These are phyloP conservation scores for Catunica adiposa DNA, from an alignment of 2,329 filamentous ascomycete genomes.

Conservation along the genomic window DNA sequence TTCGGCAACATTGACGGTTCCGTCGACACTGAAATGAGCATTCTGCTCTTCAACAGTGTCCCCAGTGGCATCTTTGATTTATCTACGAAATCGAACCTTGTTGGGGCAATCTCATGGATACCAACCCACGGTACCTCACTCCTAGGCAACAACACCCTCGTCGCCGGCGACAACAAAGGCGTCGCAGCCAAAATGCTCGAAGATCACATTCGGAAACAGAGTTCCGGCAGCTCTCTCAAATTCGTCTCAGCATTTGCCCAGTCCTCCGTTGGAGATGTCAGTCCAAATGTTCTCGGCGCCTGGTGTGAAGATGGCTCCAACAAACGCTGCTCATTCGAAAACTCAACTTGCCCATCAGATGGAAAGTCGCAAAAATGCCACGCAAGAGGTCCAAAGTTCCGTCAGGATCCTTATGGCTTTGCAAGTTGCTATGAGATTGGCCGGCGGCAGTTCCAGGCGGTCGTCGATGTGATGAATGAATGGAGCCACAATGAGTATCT, in stretches of 20 bases:
- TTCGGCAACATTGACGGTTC: constrained; percentile 22
- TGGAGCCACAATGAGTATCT: constrained; percentile 18
- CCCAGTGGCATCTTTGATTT: constrained; percentile 27
- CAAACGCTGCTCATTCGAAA: constrained; percentile 54
- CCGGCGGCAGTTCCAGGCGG: constrained; percentile 49
- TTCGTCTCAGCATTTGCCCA: too few relatives aligned
- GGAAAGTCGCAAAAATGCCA: constrained; percentile 56
- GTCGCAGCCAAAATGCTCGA: constrained; percentile 76
- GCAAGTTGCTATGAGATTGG: constrained; percentile 65
- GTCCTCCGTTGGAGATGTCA: constrained; percentile 78
- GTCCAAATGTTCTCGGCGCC: constrained; percentile 72
- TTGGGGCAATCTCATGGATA: constrained; percentile 80
- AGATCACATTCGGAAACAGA: constrained; percentile 26
- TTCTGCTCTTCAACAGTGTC: constrained; percentile 54
- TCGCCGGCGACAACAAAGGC: constrained; percentile 86
- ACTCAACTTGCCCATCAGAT: constrained; percentile 59
- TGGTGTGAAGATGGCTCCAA: constrained; percentile 78
- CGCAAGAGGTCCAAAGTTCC: constrained; percentile 54
- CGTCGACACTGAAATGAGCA: constrained; percentile 60
- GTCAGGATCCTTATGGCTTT: constrained; percentile 50
- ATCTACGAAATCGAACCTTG: too few relatives aligned
- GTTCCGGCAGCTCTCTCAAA: too few relatives aligned
- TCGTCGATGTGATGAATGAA: constrained; percentile 26
- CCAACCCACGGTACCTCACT: constrained; percentile 82
- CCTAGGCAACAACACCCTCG: constrained; percentile 75